Conservation (phyloP, 208 protist species). For the Acanthamoeba healyi region DNA sequence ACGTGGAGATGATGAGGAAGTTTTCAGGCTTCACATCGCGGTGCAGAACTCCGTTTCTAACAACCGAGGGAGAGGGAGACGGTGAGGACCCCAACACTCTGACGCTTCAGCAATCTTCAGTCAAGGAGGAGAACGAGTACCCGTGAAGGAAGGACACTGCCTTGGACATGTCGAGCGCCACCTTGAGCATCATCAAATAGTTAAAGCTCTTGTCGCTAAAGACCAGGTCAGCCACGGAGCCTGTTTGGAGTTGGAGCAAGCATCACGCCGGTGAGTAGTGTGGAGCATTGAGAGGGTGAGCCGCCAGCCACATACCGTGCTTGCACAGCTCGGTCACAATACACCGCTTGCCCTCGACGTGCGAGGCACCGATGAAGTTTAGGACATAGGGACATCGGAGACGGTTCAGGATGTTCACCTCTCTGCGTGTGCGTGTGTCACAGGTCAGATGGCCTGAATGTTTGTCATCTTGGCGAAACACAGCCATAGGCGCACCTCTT, state of each 20-base stretch:
- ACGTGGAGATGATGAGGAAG: slow-evolving; percentile 17
- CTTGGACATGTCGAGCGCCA: slow-evolving; percentile 72
- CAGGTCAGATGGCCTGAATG: too few relatives aligned
- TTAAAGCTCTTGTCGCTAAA: slow-evolving; percentile 62
- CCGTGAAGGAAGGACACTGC: slow-evolving; percentile 38
- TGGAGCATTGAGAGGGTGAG: too few relatives aligned
- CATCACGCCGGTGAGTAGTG: too few relatives aligned
- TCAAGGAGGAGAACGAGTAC: too few relatives aligned
- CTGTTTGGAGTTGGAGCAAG: neutral
- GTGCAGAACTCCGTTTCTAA: slow-evolving; percentile 67
- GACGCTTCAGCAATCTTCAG: too few relatives aligned
- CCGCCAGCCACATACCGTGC: too few relatives aligned
- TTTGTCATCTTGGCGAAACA: too few relatives aligned
- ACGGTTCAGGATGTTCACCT: slow-evolving; percentile 33
- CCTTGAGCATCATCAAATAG: slow-evolving; percentile 57
- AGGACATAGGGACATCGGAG: slow-evolving; percentile 35
- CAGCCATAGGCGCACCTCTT: neutral
- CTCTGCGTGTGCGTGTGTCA: too few relatives aligned
- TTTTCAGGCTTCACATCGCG: slow-evolving; percentile 63
- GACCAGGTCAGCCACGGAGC: slow-evolving; percentile 57
- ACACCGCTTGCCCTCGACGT: slow-evolving; percentile 39
- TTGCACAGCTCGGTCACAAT: slow-evolving; percentile 67
- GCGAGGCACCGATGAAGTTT: slow-evolving; percentile 70
- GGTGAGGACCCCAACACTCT: too few relatives aligned
- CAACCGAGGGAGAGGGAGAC: neutral